These are phyloP conservation scores for Stygiomarasmius scandens DNA, from an alignment of 1,284 basidiomycete genomes.

Conservation along the genomic window DNA sequence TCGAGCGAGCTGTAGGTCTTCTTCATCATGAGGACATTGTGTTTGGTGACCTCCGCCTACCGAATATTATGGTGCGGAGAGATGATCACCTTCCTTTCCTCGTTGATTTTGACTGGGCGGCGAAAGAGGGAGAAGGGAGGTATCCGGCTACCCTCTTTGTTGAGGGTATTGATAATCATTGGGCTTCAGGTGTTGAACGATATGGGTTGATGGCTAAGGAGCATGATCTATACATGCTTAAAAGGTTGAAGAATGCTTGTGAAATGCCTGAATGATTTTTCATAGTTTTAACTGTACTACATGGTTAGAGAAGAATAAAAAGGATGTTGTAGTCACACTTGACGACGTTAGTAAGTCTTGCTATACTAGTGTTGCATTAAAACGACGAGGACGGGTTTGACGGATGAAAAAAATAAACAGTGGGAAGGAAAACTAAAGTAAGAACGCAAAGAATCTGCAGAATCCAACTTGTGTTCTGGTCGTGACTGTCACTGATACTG, in stretches of 20 bases:
- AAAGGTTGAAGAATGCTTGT: background rate
- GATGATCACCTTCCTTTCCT: background rate
- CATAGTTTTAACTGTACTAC: too few species aligned
- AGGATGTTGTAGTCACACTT: too few species aligned
- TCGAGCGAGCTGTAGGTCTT: background rate
- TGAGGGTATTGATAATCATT: background rate
- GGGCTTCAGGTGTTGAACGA: conserved; percentile 2
- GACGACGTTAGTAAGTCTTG: too few species aligned
- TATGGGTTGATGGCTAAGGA: conserved; percentile 12
- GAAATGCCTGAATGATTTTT: too few species aligned
- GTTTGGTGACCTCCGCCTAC: conserved; percentile 7
- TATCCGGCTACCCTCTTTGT: conserved; percentile 7
- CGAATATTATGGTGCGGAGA: conserved; percentile 1
- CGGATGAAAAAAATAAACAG: too few species aligned
- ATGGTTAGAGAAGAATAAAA: too few species aligned
- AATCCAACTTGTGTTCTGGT: too few species aligned
- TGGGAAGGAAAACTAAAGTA: too few species aligned
- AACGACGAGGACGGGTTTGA: too few species aligned
- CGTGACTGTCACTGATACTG: too few species aligned
- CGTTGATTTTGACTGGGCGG: conserved; percentile 17
- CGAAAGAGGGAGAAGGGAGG: conserved; percentile 3
- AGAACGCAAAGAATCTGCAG: too few species aligned
- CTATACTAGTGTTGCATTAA: too few species aligned
- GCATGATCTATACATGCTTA: conserved; percentile 16
- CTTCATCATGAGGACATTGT: conserved; percentile 2